Percentiles rank a stretch among this genome's conserved stretches.
phyloP scores from a whole-genome alignment of 768 basidiomycete species.

The Leccinellum luteum region DNA sequence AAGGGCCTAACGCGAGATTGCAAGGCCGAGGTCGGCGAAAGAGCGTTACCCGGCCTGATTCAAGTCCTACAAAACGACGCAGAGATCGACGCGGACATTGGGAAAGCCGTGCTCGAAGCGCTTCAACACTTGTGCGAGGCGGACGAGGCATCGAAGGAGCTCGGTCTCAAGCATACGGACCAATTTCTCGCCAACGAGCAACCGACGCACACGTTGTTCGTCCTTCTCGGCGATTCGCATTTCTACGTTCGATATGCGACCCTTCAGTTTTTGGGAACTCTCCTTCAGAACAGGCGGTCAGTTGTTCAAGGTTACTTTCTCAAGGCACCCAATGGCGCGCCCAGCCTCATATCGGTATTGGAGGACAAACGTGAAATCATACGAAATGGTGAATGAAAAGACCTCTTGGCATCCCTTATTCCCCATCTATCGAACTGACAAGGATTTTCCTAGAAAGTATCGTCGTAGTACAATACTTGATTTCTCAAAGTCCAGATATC shows the following conservation, averaged over 20 bases:
- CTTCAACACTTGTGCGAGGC: conserved; percentile 81
- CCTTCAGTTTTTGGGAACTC: conserved; percentile 74
- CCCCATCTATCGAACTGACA: conserved; percentile 12
- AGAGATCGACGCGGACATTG: conserved; percentile 87
- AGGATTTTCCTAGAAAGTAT: conserved; percentile 63
- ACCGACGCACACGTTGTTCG: conserved; percentile 71
- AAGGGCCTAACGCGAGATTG: conserved; percentile 92
- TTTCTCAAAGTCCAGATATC: conserved; percentile 86
- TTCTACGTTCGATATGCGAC: conserved; percentile 87
- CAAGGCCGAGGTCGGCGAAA: conserved; percentile 82
- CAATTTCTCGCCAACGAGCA: conserved; percentile 68
- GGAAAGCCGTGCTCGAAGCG: conserved; percentile 90
- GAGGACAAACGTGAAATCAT: conserved; percentile 90
- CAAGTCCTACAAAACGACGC: conserved; percentile 85
- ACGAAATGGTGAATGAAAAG: conserved; percentile 63
- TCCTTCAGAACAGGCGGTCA: conserved; percentile 80
- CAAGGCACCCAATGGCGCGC: conserved; percentile 73
- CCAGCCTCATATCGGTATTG: conserved; percentile 68
- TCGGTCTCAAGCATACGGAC: conserved; percentile 86
- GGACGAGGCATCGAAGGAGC: conserved; percentile 54
- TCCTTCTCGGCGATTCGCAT: conserved; percentile 67
- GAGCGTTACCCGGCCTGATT: conserved; percentile 73
- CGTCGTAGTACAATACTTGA: conserved; percentile 74
- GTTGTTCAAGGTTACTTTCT: conserved; percentile 90
- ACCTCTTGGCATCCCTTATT: background rate